These are phyloP conservation scores for Trametes cingulata DNA, from an alignment of 768 basidiomycete genomes.

Conservation along the genomic window DNA sequence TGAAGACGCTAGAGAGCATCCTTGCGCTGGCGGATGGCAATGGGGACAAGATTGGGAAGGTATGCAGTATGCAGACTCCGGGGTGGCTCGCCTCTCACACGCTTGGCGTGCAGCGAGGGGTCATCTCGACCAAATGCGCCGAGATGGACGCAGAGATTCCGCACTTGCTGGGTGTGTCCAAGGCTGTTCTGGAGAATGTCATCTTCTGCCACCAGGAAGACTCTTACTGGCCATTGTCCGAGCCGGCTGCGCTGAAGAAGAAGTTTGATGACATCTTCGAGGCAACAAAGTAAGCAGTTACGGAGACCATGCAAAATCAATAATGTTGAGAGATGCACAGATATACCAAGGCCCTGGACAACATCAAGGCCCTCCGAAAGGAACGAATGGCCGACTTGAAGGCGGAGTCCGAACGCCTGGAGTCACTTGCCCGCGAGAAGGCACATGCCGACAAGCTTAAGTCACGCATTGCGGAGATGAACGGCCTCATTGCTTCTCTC, in stretches of 20 bases:
- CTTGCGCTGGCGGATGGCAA: conserved; percentile 71
- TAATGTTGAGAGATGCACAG: conserved; percentile 40
- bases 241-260: conserved; percentile 90
- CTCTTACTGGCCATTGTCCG: conserved; percentile 95
- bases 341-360: conserved; percentile 95
- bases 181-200: conserved; percentile 98
- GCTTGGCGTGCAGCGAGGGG: conserved; percentile 60
- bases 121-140: conserved; percentile 96
- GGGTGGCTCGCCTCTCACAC: not conserved
- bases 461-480: conserved; percentile 61
- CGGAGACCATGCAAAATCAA: not conserved
- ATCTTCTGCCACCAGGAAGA: conserved; percentile 99
- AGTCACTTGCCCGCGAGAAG: conserved; percentile 79
- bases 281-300: conserved; percentile 73
- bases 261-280: conserved; percentile 99
- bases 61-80: conserved; percentile 36
- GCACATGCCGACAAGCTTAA: conserved; percentile 83
- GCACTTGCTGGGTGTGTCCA: conserved; percentile 89
- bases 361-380: conserved; percentile 87
- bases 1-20: conserved; percentile 97
- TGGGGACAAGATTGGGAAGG: conserved; percentile 74
- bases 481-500: conserved; percentile 62
- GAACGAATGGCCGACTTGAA: conserved; percentile 90
- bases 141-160: conserved; percentile 97
- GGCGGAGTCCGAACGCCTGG: conserved; percentile 85